Base-by-base conservation (phyloP, 371 early-diverging fungal species). In the Thermomucor indicae-seudaticae region DNA sequence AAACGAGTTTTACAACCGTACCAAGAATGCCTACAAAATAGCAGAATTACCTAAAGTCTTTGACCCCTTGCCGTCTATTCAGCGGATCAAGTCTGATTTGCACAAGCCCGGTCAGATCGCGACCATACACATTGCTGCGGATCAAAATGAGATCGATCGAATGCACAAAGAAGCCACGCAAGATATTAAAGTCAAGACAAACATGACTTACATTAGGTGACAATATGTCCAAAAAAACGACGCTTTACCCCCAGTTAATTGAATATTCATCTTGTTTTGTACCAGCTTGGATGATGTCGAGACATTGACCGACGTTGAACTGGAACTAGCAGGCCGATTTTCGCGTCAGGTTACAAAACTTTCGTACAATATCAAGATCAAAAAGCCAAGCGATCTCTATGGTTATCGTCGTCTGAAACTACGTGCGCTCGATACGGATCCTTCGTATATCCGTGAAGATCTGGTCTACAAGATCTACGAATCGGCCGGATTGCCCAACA, bases 381-480 rank as follows among this genome's bases (percentile, higher is more conserved):
- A 53, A 1, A 61, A 68, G 31, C 42, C 57, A 12, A n/a, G 47
- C 3, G 49, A 45, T 0, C 53, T 54, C 6, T 65, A 51, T 48
- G 53, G 57, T 10, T 65, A 55, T 22, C 56, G 53, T 27, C 51
- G 61, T 5, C 14, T 72, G 23, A 72, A 72, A 35, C 50, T 72
- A 2, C 55, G 72, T 19, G 44, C 68, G 0, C 16, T 71, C 6
- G 53, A 49, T 22, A 60, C 58, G 0, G 72, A 71, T 47, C 67
- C 65, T 2, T 67, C 72, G 8, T 71, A 71, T 22, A 34, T 71
- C 10, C 67, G 68, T 25, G 63, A 62, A 39, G 37, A 48, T 8
- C 25, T 55, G 16, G 54, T 35, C 2, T 62, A 58, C 19, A 51
- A 53, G 17, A 28, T 47, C 2, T 31, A 54, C 3, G 23, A 50